Conservation (phyloP, 257 asterid genomes). For the Rauvolfia tetraphylla region DNA sequence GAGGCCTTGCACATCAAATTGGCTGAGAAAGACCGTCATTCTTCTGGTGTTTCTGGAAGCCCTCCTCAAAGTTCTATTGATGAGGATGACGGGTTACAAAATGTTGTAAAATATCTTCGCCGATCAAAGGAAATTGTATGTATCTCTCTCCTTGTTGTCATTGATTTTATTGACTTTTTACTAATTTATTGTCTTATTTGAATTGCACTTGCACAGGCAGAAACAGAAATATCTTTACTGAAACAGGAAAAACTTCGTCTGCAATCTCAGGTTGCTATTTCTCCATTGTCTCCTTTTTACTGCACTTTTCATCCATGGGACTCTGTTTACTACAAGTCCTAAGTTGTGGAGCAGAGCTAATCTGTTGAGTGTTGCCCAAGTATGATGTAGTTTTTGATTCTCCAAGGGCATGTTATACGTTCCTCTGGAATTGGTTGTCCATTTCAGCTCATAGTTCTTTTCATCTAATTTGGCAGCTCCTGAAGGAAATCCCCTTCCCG, state of each 20-base stretch:
- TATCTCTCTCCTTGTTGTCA: not conserved
- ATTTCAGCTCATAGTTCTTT: not conserved
- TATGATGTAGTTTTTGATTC: not conserved
- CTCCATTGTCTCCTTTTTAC: not conserved
- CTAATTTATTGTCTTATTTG: not conserved
- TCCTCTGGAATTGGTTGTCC: not conserved
- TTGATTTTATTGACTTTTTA: not conserved
- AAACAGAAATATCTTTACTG: slow-evolving; percentile 83
- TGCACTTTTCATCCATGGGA: not conserved
- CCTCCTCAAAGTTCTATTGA: slow-evolving; percentile 34
- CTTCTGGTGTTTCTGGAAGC: slow-evolving; percentile 54
- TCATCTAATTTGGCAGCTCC: too few relatives aligned
- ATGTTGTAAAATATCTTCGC: slow-evolving; percentile 78
- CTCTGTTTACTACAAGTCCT: not conserved
- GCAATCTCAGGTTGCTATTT: slow-evolving; percentile 59
- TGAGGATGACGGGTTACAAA: slow-evolving; percentile 71
- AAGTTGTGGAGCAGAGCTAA: not conserved
- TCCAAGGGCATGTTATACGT: not conserved
- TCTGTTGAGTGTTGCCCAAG: not conserved
- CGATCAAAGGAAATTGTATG: slow-evolving; percentile 79
- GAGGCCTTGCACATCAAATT: slow-evolving; percentile 82
- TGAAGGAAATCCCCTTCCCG: too few relatives aligned
- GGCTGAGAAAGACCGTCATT: slow-evolving; percentile 72
- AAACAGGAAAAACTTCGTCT: slow-evolving; percentile 79
- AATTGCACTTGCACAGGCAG: slow-evolving; percentile 34